phyloP scores from a whole-genome alignment of 805 yeast species.

The Candida parachauliodes region DNA sequence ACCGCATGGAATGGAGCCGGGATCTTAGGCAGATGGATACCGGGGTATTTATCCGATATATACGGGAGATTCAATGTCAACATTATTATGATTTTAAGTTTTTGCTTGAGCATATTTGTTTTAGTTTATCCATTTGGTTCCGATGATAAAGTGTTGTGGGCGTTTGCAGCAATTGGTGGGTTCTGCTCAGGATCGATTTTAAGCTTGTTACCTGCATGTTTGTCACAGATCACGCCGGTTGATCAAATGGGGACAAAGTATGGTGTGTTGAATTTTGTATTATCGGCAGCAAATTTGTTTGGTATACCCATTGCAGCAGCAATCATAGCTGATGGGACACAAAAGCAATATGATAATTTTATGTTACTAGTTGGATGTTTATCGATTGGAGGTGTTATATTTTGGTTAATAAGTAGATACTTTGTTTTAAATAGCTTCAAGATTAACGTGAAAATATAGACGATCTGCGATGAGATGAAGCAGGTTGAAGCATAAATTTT shows the following conservation, averaged over 20 bases:
- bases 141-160: conserved; percentile 21
- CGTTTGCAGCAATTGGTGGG: conserved; percentile 33
- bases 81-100: conserved; percentile 26
- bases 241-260: conserved; percentile 34
- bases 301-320: conserved; percentile 34
- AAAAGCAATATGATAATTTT: conserved; percentile 25
- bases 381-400: conserved; percentile 23
- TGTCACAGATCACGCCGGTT: conserved; percentile 52
- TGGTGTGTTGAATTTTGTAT: conserved; percentile 28
- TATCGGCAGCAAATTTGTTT: conserved; percentile 29
- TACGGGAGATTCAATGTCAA: conserved; percentile 30
- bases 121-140: conserved; percentile 35
- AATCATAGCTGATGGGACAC: conserved; percentile 25
- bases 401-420: conserved; percentile 22
- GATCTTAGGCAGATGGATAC: conserved; percentile 28
- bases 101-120: conserved; percentile 21
- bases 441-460: conserved; percentile 19
- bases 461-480: too few relatives aligned
- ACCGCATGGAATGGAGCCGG: conserved; percentile 30
- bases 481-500: too few relatives aligned
- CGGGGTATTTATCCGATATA: conserved; percentile 25
- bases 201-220: conserved; percentile 44
- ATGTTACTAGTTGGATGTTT: conserved; percentile 29
- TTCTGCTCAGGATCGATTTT: conserved; percentile 32
- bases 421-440: conserved; percentile 18